Conservation (phyloP, 2,329 filamentous ascomycete species). For the Macrophomina phaseolina region DNA sequence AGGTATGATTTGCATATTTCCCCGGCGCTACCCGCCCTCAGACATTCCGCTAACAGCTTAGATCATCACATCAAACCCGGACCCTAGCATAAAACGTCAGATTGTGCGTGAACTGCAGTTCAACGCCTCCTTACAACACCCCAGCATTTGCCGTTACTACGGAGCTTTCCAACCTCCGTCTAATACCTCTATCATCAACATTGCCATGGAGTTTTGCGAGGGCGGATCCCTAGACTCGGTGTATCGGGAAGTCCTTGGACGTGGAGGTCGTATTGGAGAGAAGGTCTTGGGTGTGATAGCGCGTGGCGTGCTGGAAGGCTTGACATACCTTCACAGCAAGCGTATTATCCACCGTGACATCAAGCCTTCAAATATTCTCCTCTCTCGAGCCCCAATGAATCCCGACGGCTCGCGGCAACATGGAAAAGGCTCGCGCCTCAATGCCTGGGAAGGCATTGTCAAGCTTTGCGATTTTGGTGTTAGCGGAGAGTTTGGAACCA, state of each 20-base stretch:
- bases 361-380: slow-evolving; percentile 95
- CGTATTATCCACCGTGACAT: slow-evolving; percentile 99
- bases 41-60: slow-evolving; percentile 43
- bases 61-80: slow-evolving; percentile 98
- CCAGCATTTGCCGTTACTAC: slow-evolving; percentile 97
- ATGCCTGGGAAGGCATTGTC: slow-evolving; percentile 73
- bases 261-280: slow-evolving; percentile 92
- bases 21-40: neutral
- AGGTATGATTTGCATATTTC: slow-evolving; percentile 63
- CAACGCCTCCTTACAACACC: slow-evolving; percentile 86
- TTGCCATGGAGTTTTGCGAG: slow-evolving; percentile 99
- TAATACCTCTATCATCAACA: slow-evolving; percentile 94
- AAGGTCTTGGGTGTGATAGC: slow-evolving; percentile 97
- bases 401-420: slow-evolving; percentile 17
- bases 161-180: slow-evolving; percentile 90
- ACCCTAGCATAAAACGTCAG: slow-evolving; percentile 97
- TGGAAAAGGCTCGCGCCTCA: slow-evolving; percentile 10
- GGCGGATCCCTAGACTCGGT: slow-evolving; percentile 95
- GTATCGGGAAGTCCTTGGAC: slow-evolving; percentile 94
- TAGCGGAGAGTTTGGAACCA: slow-evolving; percentile 96
- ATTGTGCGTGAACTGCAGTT: slow-evolving; percentile 95
- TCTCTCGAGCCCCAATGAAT: slow-evolving; percentile 66
- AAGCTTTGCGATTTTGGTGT: slow-evolving; percentile 99
- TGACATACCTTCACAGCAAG: slow-evolving; percentile 93
- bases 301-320: slow-evolving; percentile 88